A percentile compares a stretch with the other conserved stretches of the same genome.
These are phyloP conservation scores for Apiotrichum laibachii DNA, from an alignment of 1,284 basidiomycete genomes.

Conservation along the genomic window DNA sequence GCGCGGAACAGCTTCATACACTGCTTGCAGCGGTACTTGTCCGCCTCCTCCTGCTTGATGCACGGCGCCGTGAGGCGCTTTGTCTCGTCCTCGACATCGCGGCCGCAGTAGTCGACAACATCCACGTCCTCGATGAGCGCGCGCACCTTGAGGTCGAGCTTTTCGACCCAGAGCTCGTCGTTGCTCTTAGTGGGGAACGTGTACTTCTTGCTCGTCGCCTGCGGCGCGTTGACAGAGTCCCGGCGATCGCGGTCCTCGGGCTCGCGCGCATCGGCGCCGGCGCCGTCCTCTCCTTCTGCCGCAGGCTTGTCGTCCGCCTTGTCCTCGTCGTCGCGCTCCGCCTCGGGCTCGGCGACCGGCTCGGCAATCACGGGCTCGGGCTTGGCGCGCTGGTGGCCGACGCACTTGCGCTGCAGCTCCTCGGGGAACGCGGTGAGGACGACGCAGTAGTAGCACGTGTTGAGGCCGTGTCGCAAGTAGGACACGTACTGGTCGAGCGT, in stretches of 20 bases:
- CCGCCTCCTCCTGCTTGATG: conserved; percentile 91
- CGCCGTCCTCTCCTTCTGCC: conserved; percentile 5
- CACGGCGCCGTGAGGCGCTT: conserved; percentile 69
- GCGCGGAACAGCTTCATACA: conserved; percentile 95
- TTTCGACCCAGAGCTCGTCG: conserved; percentile 85
- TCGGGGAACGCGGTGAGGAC: conserved; percentile 86
- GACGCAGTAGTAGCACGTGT: conserved; percentile 82
- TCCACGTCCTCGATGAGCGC: conserved; percentile 59
- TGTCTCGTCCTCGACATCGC: conserved; percentile 81
- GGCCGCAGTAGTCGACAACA: conserved; percentile 79
- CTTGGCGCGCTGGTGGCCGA: conserved; percentile 71
- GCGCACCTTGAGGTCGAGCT: conserved; percentile 57
- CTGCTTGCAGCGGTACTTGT: conserved; percentile 89
- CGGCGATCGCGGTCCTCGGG: conserved; percentile 53
- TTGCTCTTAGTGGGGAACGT: conserved; percentile 35
- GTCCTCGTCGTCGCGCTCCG: conserved; percentile 43
- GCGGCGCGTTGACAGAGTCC: conserved; percentile 4
- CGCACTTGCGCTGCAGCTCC: conserved; percentile 88
- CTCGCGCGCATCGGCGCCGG: conserved; percentile 58
- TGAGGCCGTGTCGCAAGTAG: conserved; percentile 44
- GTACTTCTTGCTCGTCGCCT: conserved; percentile 14
- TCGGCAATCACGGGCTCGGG: conserved; percentile 47
- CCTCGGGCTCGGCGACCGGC: conserved; percentile 40
- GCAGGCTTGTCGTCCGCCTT: conserved; percentile 34
- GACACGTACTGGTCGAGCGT: conserved; percentile 41